A percentile compares a stretch with the other conserved stretches of the same genome.
Evolutionary conservation across 371 early-diverging fungal genomes (phyloP).

Genomic region (Mucor racemosus): DNA sequence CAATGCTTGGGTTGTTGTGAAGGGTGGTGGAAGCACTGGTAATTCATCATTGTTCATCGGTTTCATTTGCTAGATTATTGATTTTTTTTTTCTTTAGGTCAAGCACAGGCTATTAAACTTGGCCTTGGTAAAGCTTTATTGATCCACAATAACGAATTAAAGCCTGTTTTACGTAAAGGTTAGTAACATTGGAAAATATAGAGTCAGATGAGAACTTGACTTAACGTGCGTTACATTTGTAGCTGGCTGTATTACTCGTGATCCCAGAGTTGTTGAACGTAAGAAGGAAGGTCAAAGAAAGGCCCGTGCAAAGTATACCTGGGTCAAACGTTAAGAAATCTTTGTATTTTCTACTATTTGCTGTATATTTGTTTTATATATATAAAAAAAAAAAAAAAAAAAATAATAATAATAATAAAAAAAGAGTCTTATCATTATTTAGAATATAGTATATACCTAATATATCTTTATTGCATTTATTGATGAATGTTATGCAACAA

Average conservation of each 20-base stretch:
- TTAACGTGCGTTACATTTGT: conserved; percentile 5
- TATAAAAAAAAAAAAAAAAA: conserved; percentile 2
- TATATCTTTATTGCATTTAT: too few relatives aligned
- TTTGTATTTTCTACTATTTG: conserved; percentile 7
- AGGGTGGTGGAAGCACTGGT: conserved; percentile 88
- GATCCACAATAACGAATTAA: conserved; percentile 68
- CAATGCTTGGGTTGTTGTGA: conserved; percentile 88
- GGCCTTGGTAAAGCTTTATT: conserved; percentile 85
- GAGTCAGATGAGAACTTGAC: neutral
- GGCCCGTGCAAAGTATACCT: conserved; percentile 94
- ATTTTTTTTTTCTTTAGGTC: conserved; percentile 54
- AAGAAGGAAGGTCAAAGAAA: conserved; percentile 97
- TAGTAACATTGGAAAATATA: conserved; percentile 12
- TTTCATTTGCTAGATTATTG: neutral
- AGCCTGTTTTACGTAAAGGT: conserved; percentile 69
- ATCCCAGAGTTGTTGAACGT: conserved; percentile 92
- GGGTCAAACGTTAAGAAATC: conserved; percentile 57
- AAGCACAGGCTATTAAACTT: conserved; percentile 87
- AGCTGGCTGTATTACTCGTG: conserved; percentile 80
- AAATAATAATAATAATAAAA: conserved; percentile 15
- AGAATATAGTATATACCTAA: neutral
- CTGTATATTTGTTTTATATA: conserved; percentile 13
- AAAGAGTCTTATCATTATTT: neutral
- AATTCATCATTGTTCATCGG: conserved; percentile 5
- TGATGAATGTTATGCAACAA: too few relatives aligned